Evolutionary conservation across 2,329 filamentous ascomycete genomes (phyloP), one percentile per base, ranked within the genome.

Genomic region (Pseudopithomyces chartarum): DNA sequence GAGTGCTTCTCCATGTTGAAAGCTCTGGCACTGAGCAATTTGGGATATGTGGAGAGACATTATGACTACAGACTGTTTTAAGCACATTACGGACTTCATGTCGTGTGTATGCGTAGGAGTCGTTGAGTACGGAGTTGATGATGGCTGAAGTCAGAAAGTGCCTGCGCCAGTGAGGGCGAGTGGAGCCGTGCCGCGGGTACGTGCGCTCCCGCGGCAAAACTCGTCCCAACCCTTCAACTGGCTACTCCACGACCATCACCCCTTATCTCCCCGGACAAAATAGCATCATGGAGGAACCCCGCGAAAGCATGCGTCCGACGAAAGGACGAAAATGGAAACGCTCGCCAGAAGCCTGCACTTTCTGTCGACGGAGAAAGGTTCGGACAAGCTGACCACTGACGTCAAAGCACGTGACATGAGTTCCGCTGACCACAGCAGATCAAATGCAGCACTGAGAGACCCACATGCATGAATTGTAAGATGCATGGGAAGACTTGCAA

Each of bases 391-490:
- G 17, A 4, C 42, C 29, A 17, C 13, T 45, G 38, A 36, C 32
- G 32, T 23, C 4, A n/a, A 49, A 19, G 45, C 40, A 42, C 33
- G 22, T 48, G 45, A 36, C 46, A 17, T 29, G 8, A 17, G 11
- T 19, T 19, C 53, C 22, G 49, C 63, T 69, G 55, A 66, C 47
- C 23, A n/a, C 19, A 38, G 36, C 54, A 70, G 81, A 78, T 84
- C 68, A 82, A 81, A 61, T 84, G 81, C 64, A 81, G 80, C 55
- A 75, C 76, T 20, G 78, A 79, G 45, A 69, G 73, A 49, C 81
- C 80, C 2, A 66, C 65, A 29, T 83, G 81, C 57, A 73, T 74
- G 32, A 82, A 80, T 61, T 83, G 81, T 63, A 71, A 73, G 54
- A 76, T 73, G 1, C 80, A 82, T 58, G 77, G 74, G 6, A 75